Conservation (phyloP, 495 filamentous ascomycete genomes). For the Polyplosphaeria fusca region DNA sequence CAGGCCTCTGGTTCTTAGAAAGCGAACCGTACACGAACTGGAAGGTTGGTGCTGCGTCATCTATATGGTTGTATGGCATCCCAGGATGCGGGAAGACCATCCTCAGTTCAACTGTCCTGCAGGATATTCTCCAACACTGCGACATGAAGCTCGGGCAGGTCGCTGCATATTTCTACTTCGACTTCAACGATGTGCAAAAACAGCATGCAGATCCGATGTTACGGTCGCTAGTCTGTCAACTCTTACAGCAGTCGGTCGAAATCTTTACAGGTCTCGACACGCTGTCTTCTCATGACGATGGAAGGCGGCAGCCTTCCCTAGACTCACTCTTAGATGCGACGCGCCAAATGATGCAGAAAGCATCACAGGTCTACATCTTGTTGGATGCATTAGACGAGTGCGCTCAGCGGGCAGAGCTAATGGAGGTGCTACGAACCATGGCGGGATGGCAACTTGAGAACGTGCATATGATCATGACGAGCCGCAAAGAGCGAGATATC, state of each 20-base stretch:
- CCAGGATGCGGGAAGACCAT: neutral
- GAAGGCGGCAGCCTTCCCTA: neutral
- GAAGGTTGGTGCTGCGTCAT: neutral
- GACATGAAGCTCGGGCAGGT: neutral
- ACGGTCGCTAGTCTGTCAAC: slow-evolving; percentile 2
- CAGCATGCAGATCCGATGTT: slow-evolving; percentile 2
- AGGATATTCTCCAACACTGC: slow-evolving; percentile 6
- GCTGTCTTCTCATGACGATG: slow-evolving; percentile 2
- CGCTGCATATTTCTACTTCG: slow-evolving; percentile 6
- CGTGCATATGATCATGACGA: slow-evolving; percentile 3
- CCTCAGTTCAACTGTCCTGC: neutral
- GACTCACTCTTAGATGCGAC: neutral
- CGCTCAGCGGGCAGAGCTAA: slow-evolving; percentile 5
- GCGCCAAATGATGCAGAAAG: neutral
- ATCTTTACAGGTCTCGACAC: slow-evolving; percentile 4
- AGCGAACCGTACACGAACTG: neutral
- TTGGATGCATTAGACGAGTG: slow-evolving; percentile 10
- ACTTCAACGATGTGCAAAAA: slow-evolving; percentile 6
- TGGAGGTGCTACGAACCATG: slow-evolving; percentile 4
- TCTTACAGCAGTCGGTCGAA: slow-evolving; percentile 2
- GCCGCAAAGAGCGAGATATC: slow-evolving; percentile 5
- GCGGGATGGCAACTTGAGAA: slow-evolving; percentile 4
- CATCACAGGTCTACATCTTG: neutral
- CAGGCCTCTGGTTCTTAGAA: neutral
- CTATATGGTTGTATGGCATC: neutral